These are phyloP conservation scores for Mortierella sp. DNA, from an alignment of 371 early-diverging fungal genomes.

Conservation along the genomic window DNA sequence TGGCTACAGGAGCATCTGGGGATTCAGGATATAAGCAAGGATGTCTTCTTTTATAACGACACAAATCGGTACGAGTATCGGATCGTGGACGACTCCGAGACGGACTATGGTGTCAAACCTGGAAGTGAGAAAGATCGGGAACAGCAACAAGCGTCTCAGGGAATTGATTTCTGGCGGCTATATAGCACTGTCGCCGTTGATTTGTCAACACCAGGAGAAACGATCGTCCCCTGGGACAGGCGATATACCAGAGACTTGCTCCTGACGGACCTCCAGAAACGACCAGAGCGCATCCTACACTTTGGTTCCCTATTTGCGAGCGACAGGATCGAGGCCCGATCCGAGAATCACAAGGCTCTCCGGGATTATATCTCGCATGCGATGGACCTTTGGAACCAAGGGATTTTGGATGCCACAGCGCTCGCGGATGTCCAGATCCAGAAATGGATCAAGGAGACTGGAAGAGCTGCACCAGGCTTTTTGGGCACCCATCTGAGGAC, in stretches of 20 bases:
- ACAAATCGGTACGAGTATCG: conserved; percentile 63
- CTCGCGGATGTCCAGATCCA: conserved; percentile 56
- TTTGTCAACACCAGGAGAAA: not conserved
- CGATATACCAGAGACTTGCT: conserved; percentile 16
- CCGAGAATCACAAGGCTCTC: conserved; percentile 54
- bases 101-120: conserved; percentile 29
- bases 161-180: not conserved
- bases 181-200: not conserved
- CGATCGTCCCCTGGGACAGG: not conserved
- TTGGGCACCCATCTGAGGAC: conserved; percentile 67
- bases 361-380: conserved; percentile 52
- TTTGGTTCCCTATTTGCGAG: conserved; percentile 69
- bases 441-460: conserved; percentile 15
- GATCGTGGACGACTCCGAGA: conserved; percentile 58
- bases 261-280: conserved; percentile 55
- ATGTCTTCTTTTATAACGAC: conserved; percentile 64
- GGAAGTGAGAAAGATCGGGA: not conserved
- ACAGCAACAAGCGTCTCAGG: not conserved
- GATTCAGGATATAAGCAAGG: conserved; percentile 37
- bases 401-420: conserved; percentile 55
- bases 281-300: conserved; percentile 60
- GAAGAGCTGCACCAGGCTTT: conserved; percentile 55
- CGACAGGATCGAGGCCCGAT: conserved; percentile 63
- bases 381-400: conserved; percentile 65
- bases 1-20: conserved; percentile 37